These are phyloP conservation scores for Alternaria metachromatica DNA, from an alignment of 2,329 filamentous ascomycete species.

Conservation along the genomic window DNA sequence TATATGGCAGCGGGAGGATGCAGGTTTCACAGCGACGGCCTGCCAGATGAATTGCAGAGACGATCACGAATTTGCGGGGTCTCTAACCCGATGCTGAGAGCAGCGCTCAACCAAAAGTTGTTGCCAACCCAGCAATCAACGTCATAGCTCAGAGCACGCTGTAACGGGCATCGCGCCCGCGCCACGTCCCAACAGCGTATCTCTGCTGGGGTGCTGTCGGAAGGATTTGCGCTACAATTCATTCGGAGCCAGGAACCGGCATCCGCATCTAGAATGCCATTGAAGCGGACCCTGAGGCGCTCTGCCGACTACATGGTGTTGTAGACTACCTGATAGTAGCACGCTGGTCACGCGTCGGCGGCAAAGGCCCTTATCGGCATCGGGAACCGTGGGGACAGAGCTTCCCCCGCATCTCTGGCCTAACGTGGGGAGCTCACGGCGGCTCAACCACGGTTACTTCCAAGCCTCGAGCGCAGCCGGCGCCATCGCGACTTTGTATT, in stretches of 20 bases:
- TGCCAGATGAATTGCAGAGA: constrained; percentile 6
- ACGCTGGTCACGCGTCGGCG: constrained; percentile 2
- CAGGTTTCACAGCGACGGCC: constrained; percentile 9
- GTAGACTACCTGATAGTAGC: background rate
- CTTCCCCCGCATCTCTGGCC: constrained; percentile 26
- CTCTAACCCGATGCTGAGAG: constrained; percentile 31
- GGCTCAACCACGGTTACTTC: constrained; percentile 21
- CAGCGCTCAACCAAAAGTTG: constrained; percentile 42
- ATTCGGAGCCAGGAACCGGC: constrained; percentile 3
- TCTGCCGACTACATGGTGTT: background rate
- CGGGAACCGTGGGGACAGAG: constrained; percentile 7
- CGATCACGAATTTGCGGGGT: constrained; percentile 40
- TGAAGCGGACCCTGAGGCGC: background rate
- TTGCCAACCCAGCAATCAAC: constrained; percentile 33
- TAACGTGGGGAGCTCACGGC: constrained; percentile 31
- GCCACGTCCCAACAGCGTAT: constrained; percentile 33
- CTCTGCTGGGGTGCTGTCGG: constrained; percentile 6
- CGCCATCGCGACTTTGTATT: constrained; percentile 2
- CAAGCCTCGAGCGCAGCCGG: constrained; percentile 6
- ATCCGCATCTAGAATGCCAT: background rate
- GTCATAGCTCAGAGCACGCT: constrained; percentile 38
- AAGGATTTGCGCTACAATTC: constrained; percentile 29
- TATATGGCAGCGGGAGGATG: constrained; percentile 7
- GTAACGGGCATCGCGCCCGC: constrained; percentile 30
- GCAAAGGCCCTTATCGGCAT: constrained; percentile 18